A percentile compares a stretch with the other conserved stretches of the same genome.
Conservation (phyloP, 2,329 filamentous ascomycete species). For the Pseudonectria buxi region DNA sequence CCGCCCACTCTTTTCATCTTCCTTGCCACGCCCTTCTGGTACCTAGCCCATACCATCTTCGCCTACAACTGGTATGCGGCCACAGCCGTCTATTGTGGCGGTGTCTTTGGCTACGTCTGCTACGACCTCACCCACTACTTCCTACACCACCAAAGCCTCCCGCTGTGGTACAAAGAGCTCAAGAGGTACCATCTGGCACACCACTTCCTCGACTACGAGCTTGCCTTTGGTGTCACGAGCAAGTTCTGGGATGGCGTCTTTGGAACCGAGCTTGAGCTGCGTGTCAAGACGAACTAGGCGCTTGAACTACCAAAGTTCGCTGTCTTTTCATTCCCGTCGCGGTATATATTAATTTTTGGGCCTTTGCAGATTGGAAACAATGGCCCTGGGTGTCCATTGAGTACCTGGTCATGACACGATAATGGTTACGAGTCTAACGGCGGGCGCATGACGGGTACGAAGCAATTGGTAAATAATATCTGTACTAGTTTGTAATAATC, state of each 20-base stretch:
- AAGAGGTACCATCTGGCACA: slow-evolving; percentile 98
- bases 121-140: slow-evolving; percentile 99
- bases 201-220: slow-evolving; percentile 96
- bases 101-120: slow-evolving; percentile 90
- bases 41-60: slow-evolving; percentile 76
- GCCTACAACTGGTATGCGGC: slow-evolving; percentile 79
- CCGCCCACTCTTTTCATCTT: slow-evolving; percentile 80
- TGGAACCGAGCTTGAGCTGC: slow-evolving; percentile 65
- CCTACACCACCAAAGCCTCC: slow-evolving; percentile 89
- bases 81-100: slow-evolving; percentile 74
- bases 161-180: slow-evolving; percentile 79
- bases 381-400: no score
- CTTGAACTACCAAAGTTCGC: slow-evolving; percentile 1
- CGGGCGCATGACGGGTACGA: no score
- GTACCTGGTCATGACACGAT: no score
- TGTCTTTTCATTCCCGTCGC: no score
- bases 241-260: slow-evolving; percentile 93
- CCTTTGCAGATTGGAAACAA: no score
- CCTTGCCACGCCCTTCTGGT: slow-evolving; percentile 87
- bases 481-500: no score
- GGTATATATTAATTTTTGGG: no score
- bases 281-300: slow-evolving; percentile 25
- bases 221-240: slow-evolving; percentile 94
- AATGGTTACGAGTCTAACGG: no score
- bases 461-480: no score